Base-by-base conservation (phyloP, 352 stramenopile genomes). In the Phytopythium vexans region DNA sequence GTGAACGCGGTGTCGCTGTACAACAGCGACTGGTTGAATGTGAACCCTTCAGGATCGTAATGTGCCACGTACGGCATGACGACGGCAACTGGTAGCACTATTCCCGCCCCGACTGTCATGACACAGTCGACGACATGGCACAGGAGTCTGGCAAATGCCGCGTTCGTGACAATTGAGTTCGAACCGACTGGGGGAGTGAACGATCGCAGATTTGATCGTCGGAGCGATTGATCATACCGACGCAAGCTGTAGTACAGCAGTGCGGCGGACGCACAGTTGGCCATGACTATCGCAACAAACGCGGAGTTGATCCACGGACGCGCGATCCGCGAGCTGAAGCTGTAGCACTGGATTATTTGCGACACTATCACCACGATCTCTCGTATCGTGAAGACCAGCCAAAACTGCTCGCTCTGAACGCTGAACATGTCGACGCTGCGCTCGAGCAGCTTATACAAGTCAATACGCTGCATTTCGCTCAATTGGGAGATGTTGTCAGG, bases 1-100 rank as follows among this genome's bases (percentile, higher is more conserved):
- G 53, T 58, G 33, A 83, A 83, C 36, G 53, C 60, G 34, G 72
- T 52, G 33, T 83, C 74, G 21, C 63, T 62, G 48, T 83, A 86
- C 0, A 83, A 46, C n/a, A 73, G 51, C 31, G 56, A 31, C 37
- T 66, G 46, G 12, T 66, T 49, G 38, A 86, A 83, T 6, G 60
- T 60, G 32, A 57, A 77, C 40, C 33, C 32, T 0, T 52, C 14
- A 3, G 54, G 33, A 8, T 79, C 52, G 43, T 75, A 86, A 3
- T 37, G 48, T 42, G 53, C 32, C n/a, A 60, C 52, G 40, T 70
- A 70, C 12, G 60, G 58, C 9, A 62, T n/a, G 41, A 62, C 52
- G n/a, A 60, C 52, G 35, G 49, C 39, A 14, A 70, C 45, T 0
- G 62, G 62, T 7, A 70, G 48, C 8, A 66, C 16, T 10, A 58